phyloP scores from a whole-genome alignment of 2,329 filamentous ascomycete genomes.

The Colletotrichum salicis region DNA sequence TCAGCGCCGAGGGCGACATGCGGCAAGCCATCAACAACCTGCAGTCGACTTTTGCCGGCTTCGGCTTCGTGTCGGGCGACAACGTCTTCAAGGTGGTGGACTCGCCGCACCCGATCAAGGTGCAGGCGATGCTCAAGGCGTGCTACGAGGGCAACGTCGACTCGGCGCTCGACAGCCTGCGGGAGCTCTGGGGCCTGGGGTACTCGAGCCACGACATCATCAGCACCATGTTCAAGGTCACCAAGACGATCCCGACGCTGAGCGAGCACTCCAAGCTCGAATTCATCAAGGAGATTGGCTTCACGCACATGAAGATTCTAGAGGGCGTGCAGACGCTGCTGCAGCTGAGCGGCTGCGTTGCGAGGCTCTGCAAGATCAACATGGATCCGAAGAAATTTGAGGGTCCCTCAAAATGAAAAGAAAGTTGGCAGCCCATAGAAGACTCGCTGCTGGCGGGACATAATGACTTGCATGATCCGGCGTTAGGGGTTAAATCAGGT shows the following conservation, averaged over 20 bases:
- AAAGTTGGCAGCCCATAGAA: neutral
- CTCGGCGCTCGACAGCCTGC: slow-evolving; percentile 83
- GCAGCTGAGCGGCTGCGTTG: slow-evolving; percentile 92
- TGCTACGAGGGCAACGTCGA: slow-evolving; percentile 95
- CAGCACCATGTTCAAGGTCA: slow-evolving; percentile 98
- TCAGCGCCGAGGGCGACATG: slow-evolving; percentile 98
- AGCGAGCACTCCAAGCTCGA: slow-evolving; percentile 96
- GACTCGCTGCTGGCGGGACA: neutral
- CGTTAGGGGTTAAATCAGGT: slow-evolving; percentile 43
- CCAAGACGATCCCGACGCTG: slow-evolving; percentile 91
- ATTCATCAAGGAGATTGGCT: slow-evolving; percentile 98
- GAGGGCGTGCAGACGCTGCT: slow-evolving; percentile 96
- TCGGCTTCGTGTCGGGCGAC: slow-evolving; percentile 96
- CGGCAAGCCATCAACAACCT: slow-evolving; percentile 98
- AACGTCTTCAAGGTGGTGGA: slow-evolving; percentile 99
- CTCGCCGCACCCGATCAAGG: slow-evolving; percentile 95
- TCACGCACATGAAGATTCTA: slow-evolving; percentile 99
- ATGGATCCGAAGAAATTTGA: slow-evolving; percentile 91
- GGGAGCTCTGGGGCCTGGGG: slow-evolving; percentile 92
- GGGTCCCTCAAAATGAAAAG: slow-evolving; percentile 46
- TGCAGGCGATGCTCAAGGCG: slow-evolving; percentile 97
- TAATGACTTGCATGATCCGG: slow-evolving; percentile 43
- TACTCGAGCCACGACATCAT: slow-evolving; percentile 99
- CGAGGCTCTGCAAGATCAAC: slow-evolving; percentile 91
- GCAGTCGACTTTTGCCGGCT: slow-evolving; percentile 91